Conservation (phyloP, 1,284 basidiomycete species). For the Trametes hirsuta region DNA sequence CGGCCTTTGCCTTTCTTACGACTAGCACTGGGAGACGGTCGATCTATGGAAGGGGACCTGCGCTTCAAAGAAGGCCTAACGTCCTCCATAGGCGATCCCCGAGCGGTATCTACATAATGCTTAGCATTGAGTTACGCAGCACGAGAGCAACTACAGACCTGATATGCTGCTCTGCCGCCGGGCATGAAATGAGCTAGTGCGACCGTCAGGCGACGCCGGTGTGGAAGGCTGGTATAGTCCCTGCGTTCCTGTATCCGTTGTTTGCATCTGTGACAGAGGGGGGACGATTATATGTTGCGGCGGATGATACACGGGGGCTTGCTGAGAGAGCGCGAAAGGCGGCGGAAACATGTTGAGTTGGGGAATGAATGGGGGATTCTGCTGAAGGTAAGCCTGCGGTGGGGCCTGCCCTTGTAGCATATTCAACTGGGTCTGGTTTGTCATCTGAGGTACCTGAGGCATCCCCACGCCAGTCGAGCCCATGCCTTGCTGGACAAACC, state of each 20-base stretch:
- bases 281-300: conserved; percentile 7
- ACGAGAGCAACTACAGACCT: neutral
- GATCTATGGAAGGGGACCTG: conserved; percentile 1
- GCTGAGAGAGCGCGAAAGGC: conserved; percentile 6
- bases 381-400: conserved; percentile 8
- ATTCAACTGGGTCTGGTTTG: conserved; percentile 5
- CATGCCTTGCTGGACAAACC: conserved; percentile 9
- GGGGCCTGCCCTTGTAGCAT: conserved; percentile 8
- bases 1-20: conserved; percentile 7
- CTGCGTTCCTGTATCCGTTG: neutral
- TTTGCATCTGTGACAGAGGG: conserved; percentile 4
- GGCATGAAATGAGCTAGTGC: neutral
- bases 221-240: neutral
- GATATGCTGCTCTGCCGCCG: conserved; percentile 8
- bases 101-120: neutral
- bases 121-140: neutral
- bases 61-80: conserved; percentile 11
- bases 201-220: conserved; percentile 2
- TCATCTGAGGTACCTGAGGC: conserved; percentile 2
- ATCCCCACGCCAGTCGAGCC: neutral
- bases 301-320: neutral
- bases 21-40: neutral
- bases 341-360: conserved; percentile 8
- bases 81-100: conserved; percentile 15
- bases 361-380: conserved; percentile 4